phyloP scores from a whole-genome alignment of 2,329 filamentous ascomycete species.

The Aspergillus sp. region DNA sequence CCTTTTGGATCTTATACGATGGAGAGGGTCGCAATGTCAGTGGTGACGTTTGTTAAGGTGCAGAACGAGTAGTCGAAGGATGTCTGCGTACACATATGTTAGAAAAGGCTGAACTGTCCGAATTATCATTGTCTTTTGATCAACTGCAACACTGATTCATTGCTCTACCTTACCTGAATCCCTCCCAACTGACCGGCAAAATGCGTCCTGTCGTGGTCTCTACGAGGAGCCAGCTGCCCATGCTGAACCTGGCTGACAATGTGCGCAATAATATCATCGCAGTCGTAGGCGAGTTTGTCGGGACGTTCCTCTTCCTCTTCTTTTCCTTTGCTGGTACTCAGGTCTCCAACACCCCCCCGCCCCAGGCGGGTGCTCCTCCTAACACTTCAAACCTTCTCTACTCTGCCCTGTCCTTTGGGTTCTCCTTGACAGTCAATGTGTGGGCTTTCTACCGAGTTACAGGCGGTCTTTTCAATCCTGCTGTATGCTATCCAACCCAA shows the following conservation, averaged over 20 bases:
- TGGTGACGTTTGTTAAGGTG: no score
- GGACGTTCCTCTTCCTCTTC: conserved; percentile 49
- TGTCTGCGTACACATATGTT: no score
- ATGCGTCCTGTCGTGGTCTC: no score
- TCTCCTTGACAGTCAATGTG: conserved; percentile 48
- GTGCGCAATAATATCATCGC: conserved; percentile 44
- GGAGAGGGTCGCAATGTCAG: no score
- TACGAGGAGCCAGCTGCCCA: conserved; percentile 19
- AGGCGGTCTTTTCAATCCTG: conserved; percentile 50
- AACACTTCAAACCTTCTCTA: conserved; percentile 38
- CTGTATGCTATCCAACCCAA: conserved; percentile 23
- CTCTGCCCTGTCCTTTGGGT: conserved; percentile 41
- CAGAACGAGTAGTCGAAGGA: no score
- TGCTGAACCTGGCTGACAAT: conserved; percentile 29
- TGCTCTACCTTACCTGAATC: no score
- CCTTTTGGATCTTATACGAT: no score
- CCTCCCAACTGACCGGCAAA: no score
- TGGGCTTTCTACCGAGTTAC: conserved; percentile 53
- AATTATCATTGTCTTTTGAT: no score
- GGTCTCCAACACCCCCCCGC: conserved; percentile 37
- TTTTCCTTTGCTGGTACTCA: conserved; percentile 45
- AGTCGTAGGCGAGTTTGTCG: conserved; percentile 47
- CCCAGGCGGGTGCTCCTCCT: conserved; percentile 25
- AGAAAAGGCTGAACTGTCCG: no score
- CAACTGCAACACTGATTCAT: no score